These are phyloP conservation scores for Parmelia sp. DNA, from an alignment of 495 filamentous ascomycete genomes.

Conservation along the genomic window DNA sequence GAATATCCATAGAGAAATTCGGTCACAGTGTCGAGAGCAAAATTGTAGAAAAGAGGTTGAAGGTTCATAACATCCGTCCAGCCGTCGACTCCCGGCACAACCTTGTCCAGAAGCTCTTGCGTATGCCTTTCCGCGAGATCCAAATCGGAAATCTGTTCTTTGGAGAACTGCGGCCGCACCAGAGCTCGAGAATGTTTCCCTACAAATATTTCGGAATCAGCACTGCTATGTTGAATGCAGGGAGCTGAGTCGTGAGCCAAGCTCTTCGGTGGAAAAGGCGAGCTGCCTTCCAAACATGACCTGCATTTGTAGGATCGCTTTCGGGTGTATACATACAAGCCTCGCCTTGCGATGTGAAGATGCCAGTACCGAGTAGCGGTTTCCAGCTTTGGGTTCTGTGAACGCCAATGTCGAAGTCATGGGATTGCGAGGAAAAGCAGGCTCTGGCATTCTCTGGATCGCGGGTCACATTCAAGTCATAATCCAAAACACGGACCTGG, in stretches of 20 bases:
- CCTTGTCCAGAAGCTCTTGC: constrained; percentile 38
- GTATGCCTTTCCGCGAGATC: constrained; percentile 48
- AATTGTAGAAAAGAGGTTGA: constrained; percentile 37
- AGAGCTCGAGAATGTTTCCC: constrained; percentile 49
- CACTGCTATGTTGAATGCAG: neutral
- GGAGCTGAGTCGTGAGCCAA: neutral
- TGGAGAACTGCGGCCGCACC: constrained; percentile 51
- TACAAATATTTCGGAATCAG: neutral
- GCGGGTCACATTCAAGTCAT: constrained; percentile 32
- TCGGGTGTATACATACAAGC: constrained; percentile 23
- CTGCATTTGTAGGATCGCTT: neutral
- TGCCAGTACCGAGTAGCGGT: constrained; percentile 42
- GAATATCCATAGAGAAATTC: constrained; percentile 25
- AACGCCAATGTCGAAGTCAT: constrained; percentile 43
- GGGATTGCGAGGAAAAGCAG: constrained; percentile 49
- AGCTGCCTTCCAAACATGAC: neutral
- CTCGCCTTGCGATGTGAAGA: constrained; percentile 46
- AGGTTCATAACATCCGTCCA: constrained; percentile 41
- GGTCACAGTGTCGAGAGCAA: constrained; percentile 18
- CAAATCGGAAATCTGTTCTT: constrained; percentile 46
- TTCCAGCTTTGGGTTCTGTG: constrained; percentile 33
- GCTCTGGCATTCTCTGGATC: constrained; percentile 52
- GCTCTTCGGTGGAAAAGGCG: neutral
- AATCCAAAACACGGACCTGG: constrained; percentile 15
- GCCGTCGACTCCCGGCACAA: constrained; percentile 33